Evolutionary conservation across 2,329 filamentous ascomycete genomes (phyloP), one percentile per base, ranked within the genome.

Genomic region (Fusarium pseudoanthophilum): DNA sequence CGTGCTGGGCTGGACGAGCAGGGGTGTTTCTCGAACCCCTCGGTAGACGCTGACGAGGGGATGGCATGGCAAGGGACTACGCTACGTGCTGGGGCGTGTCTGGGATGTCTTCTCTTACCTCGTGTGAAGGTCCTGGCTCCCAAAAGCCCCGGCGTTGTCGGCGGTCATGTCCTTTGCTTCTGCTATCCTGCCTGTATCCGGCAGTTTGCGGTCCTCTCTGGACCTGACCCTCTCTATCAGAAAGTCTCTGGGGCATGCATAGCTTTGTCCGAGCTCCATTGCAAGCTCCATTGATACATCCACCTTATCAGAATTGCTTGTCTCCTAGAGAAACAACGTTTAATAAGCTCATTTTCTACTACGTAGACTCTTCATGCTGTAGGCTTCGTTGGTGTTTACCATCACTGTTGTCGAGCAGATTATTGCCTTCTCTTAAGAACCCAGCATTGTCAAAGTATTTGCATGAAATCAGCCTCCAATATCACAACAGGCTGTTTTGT

Each of bases 21-120:
- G 76, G 76, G 75, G 52, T 73, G 69, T 70, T 70, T 75, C 75
- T 77, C 69, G 73, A 78, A 78, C 77, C 77, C 78, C 73, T 80
- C 79, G 79, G 79, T 79, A 80, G 78, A 80, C 78, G 78, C 75
- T 79, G 67, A 76, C 75, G 75, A 77, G 77, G 78, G 74, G 67
- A 75, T 68, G 65, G 73, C 61, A 75, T 75, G 63, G 69, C 65
- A 71, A 73, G 69, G 71, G 73, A 72, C 71, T 66, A 52, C 60
- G 71, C 71, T 69, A 60, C 60, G 64, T 73, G 69, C 76, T 74
- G 74, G 75, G 75, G 76, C 69, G 65, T 78, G 76, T 78, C 70
- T 75, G 73, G 73, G 74, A 72, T 66, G 71, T 63, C 67, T 60
- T 75, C 71, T 77, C 73, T 71, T 65, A 76, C 74, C 69, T 76